Evolutionary conservation across 208 protist species (phyloP), one percentile per base, ranked within the genome.

Genomic region (Acanthamoeba lugdunensis): DNA sequence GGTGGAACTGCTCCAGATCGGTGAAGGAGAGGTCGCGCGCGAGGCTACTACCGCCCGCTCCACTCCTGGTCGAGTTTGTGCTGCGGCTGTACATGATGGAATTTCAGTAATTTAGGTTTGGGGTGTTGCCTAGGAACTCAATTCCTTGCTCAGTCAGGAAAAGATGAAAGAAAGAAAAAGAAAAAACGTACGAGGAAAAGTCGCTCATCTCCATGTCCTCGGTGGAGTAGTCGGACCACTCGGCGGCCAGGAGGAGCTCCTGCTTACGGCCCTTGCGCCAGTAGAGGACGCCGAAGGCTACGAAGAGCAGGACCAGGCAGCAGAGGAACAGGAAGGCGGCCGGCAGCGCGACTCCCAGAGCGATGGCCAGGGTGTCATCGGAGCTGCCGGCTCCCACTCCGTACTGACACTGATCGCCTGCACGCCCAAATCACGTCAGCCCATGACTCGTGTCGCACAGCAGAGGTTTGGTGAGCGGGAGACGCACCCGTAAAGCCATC

Each of bases 251-350:
- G 79, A 87, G 79, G 52, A 87, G 79, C 79, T 87, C 79, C 79
- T 87, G 79, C 79, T 87, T n/a, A 5, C 52, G 79, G 48, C 79
- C 79, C 79, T 87, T 87, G 52, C 79, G 79, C 79, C 79, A 87
- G 50, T 87, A 87, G 28, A 87, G 79, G 50, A 65, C 16, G 45
- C 79, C 79, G 28, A 87, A 87, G 50, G 63, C 3, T 50, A 65
- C 79, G 52, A 87, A 87, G 52, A 87, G 1, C 50, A 23, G 8
- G 41, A 41, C 25, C 23, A 87, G 50, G 50, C 79, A 87, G n/a
- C 79, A 87, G 13, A 87, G 21, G 50, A 63, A 33, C 25, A 87
- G 25, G 9, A 87, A 87, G 14, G 21, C 79, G 11, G 30, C 52
- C 14, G 79, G 79, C 3, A 87, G 23, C 13, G 50, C 79, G 0